Evolutionary conservation across 371 early-diverging fungal genomes (phyloP).

Genomic region (Mortierella sp.): DNA sequence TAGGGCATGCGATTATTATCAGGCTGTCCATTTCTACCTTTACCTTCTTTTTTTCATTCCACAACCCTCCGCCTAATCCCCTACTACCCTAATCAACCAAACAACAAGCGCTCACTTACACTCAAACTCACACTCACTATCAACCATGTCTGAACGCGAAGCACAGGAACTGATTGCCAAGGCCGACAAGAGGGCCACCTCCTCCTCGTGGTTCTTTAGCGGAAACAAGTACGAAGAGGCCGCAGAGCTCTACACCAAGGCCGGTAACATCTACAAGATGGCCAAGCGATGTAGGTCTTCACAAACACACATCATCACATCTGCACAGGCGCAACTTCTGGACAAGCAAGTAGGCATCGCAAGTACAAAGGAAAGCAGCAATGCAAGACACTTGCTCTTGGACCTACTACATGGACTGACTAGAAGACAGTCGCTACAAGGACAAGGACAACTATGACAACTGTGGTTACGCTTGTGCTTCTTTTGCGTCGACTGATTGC

Average conservation of each 20-base stretch:
- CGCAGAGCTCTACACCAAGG: constrained; percentile 90
- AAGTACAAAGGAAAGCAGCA: background rate
- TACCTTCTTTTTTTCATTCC: background rate
- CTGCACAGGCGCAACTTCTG: background rate
- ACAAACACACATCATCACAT: too few species aligned
- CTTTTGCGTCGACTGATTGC: background rate
- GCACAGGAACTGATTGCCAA: constrained; percentile 79
- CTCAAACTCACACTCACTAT: background rate
- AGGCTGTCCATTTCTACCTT: background rate
- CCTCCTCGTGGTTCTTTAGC: constrained; percentile 85
- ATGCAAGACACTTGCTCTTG: background rate
- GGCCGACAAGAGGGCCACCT: constrained; percentile 81
- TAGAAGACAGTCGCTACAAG: background rate
- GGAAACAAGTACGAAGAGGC: constrained; percentile 94
- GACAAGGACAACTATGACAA: background rate
- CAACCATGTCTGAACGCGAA: constrained; percentile 78
- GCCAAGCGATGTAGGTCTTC: constrained; percentile 82
- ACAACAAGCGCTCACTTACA: too few species aligned
- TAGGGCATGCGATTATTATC: background rate
- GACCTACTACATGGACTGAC: background rate
- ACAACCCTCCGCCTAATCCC: background rate
- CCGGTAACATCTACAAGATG: constrained; percentile 92
- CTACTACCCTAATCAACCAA: background rate
- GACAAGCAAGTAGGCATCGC: background rate
- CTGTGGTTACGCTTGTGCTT: background rate